Evolutionary conservation across 1,284 basidiomycete genomes (phyloP), one percentile per base, ranked within the genome.

Genomic region (Lentinula novae-zelandiae): DNA sequence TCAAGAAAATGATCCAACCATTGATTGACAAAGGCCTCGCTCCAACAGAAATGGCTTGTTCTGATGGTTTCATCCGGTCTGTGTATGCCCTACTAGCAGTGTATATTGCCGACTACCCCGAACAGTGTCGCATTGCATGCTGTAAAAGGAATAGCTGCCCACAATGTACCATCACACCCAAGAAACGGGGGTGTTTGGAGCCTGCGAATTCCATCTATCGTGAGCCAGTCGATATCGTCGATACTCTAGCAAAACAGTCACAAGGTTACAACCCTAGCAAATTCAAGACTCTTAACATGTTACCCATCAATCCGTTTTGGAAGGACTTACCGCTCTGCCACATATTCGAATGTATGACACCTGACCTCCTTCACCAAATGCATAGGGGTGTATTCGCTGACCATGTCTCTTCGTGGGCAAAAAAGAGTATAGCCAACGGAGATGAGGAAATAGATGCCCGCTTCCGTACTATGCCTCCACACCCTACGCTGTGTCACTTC

Each of bases 21-120:
- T 60, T 75, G 3, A 63, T 65, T 1, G 31, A 64, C 5, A 72
- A 73, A 8, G 73, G 71, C 0, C 50, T 60, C 0, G 51, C 68
- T 1, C 72, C 75, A 1, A 65, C 71, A 1, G 58, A 64, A 8
- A 68, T 75, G 58, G 57, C 36, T 4, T 67, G 71, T 46, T 65
- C 64, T 0, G 66, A 73, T 61, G 71, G 73, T 20, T 22, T 55
- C 12, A 40, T 64, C 2, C 63, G 73, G 34, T 36, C 61, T 70
- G n/a, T 63, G 62, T 58, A 40, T 44, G 33, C 50, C 15, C 5
- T 59, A 13, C 38, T 59, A 8, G 57, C 49, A 8, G 57, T 50
- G 40, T 73, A 73, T 53, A 67, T 73, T 12, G 71, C 69, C 1
- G 72, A 74, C 58, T 73, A 72, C 54, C 75, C 73, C 0, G 73